Conservation (phyloP, 495 filamentous ascomycete species). For the Daldinia loculata region DNA sequence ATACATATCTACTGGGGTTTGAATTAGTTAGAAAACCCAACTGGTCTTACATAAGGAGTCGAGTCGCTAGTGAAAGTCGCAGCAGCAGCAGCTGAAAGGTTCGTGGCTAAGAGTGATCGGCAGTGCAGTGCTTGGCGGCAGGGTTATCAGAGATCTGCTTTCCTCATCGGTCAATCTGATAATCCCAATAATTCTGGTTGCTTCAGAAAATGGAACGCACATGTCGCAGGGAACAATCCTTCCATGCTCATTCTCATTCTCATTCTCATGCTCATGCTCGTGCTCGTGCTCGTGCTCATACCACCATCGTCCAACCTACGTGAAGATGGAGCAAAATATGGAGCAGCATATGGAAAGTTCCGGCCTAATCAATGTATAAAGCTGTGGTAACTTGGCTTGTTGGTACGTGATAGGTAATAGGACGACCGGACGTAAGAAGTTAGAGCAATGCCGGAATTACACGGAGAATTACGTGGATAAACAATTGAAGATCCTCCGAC, state of each 20-base stretch:
- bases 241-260: background rate
- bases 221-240: slow-evolving; percentile 5
- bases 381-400: background rate
- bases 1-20: background rate
- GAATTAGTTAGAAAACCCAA: background rate
- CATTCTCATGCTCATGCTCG: too few relatives aligned
- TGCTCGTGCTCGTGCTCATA: background rate
- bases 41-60: slow-evolving; percentile 3
- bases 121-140: slow-evolving; percentile 38
- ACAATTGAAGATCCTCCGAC: too few relatives aligned
- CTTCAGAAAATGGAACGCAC: slow-evolving; percentile 21
- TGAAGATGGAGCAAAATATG: background rate
- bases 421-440: too few relatives aligned
- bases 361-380: background rate
- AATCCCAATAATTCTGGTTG: slow-evolving; percentile 29
- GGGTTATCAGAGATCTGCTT: slow-evolving; percentile 38
- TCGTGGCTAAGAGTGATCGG: slow-evolving; percentile 39
- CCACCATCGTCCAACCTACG: slow-evolving; percentile 10
- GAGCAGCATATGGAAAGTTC: background rate
- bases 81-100: slow-evolving; percentile 34
- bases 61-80: slow-evolving; percentile 9
- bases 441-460: too few relatives aligned
- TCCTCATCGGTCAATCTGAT: slow-evolving; percentile 38
- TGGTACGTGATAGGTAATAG: too few relatives aligned
- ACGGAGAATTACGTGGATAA: too few relatives aligned